These are phyloP conservation scores for Galeopsis tetrahit DNA, from an alignment of 257 asterid genomes.

Conservation along the genomic window DNA sequence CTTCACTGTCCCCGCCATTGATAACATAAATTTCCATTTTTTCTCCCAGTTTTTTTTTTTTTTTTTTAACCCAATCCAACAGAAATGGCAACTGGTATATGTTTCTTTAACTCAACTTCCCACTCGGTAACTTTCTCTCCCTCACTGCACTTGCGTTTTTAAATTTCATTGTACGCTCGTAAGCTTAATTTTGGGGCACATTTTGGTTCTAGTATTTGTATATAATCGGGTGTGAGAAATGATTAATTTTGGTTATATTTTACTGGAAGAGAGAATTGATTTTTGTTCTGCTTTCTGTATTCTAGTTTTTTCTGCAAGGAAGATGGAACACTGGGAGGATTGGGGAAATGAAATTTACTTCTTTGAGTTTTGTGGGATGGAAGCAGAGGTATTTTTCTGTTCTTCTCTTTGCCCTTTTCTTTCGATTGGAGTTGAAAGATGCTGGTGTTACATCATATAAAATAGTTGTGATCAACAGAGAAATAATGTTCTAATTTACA, in stretches of 20 bases:
- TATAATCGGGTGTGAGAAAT: not conserved
- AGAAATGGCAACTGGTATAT: conserved; percentile 42
- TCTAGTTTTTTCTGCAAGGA: conserved; percentile 40
- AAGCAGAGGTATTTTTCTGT: conserved; percentile 49
- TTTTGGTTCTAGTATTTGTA: conserved; percentile 10
- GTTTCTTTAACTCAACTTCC: conserved; percentile 43
- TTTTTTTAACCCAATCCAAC: conserved; percentile 12
- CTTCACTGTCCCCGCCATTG: conserved; percentile 31
- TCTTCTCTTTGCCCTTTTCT: not conserved
- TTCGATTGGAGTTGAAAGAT: not conserved
- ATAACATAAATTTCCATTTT: not conserved
- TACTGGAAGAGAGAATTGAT: conserved; percentile 4
- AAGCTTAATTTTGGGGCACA: not conserved
- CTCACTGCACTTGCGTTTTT: not conserved
- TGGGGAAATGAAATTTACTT: conserved; percentile 36
- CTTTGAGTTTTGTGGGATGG: conserved; percentile 43
- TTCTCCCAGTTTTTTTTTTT: too few species aligned
- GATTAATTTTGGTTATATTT: conserved; percentile 25
- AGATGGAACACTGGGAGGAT: conserved; percentile 44
- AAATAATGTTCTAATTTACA: conserved; percentile 7
- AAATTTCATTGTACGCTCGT: not conserved
- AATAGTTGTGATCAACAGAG: conserved; percentile 23
- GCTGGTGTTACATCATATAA: not conserved
- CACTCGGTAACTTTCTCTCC: conserved; percentile 40
- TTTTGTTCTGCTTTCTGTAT: conserved; percentile 12